Base-by-base conservation (phyloP, 768 basidiomycete species). In the Mycena leptocephala region DNA sequence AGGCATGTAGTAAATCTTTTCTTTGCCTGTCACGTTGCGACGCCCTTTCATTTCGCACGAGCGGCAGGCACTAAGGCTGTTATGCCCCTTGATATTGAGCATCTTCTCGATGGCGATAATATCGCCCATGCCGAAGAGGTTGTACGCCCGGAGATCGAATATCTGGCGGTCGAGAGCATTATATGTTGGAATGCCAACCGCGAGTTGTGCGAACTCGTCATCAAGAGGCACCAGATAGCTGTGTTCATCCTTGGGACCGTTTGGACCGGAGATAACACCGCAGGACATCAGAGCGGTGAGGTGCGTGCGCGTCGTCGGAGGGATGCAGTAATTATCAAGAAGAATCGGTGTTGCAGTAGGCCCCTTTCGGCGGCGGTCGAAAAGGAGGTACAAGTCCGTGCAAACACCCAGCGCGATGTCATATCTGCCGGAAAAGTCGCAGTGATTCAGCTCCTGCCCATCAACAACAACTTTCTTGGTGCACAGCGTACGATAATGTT, bases 31-130 rank as follows among this genome's bases (percentile, higher is more conserved):
- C 14, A 78, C 53, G 56, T 76, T 74, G 6, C 73, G 78, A 0
- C 83, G 59, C 35, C 78, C 85, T 32, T 71, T 43, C 22, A 88
- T 85, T 30, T 80, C 68, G 77, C 88, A 88, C 0, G 78, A 79
- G 2, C 82, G 81, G 71, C 87, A 89, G 0, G 86, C 87, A 63
- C 32, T 78, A 18, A 80, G 48, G 0, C 72, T 81, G 72, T 87
- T 88, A 41, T 85, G 86, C 0, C 88, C 87, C 72, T 87, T 87
- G 51, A 87, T 82, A 3, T 79, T 58, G 65, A 87, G 58, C 20
- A 83, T 58, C 72, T 84, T 84, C 30, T 81, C 74, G 5, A 87
- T 80, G 0, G 85, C 80, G 22, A 81, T 67, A 3, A 88, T 85
- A 64, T 89, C 87, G 1, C 84, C 82, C 0, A 79, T 65, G 0